phyloP scores from a whole-genome alignment of 805 yeast species.

The Candida parachauliodes region DNA sequence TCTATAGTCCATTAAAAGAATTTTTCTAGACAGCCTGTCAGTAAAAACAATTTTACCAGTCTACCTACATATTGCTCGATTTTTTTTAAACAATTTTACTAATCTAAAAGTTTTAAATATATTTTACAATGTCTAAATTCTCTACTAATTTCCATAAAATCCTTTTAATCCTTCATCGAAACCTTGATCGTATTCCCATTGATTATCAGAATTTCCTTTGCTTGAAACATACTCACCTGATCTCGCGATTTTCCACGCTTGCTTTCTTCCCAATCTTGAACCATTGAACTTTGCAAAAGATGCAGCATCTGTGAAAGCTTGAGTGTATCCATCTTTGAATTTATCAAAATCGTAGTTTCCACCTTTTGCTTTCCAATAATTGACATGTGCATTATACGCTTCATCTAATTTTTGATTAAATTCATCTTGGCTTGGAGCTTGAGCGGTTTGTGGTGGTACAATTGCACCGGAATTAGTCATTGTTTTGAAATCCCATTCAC shows the following conservation, averaged over 20 bases:
- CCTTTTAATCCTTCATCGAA: slow-evolving; percentile 58
- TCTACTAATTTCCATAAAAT: slow-evolving; percentile 22
- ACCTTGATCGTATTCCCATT: slow-evolving; percentile 94
- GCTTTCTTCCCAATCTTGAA: slow-evolving; percentile 68
- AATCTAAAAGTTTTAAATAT: too few species aligned
- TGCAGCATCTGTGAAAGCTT: slow-evolving; percentile 72
- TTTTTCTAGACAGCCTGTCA: too few species aligned
- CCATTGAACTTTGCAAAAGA: slow-evolving; percentile 67
- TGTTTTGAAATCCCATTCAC: slow-evolving; percentile 91
- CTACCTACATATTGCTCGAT: too few species aligned
- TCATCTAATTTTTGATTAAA: slow-evolving; percentile 38
- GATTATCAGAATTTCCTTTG: slow-evolving; percentile 52
- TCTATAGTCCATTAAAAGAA: too few species aligned
- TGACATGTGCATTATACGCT: slow-evolving; percentile 44
- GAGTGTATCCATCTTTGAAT: slow-evolving; percentile 70
- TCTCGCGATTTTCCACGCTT: slow-evolving; percentile 67
- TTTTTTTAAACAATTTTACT: too few species aligned
- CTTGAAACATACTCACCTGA: slow-evolving; percentile 53
- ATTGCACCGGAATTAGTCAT: slow-evolving; percentile 63
- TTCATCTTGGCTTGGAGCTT: slow-evolving; percentile 38
- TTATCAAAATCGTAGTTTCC: slow-evolving; percentile 73
- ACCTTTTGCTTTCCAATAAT: slow-evolving; percentile 58
- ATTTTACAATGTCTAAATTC: too few species aligned
- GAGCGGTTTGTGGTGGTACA: slow-evolving; percentile 16
- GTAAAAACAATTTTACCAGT: too few species aligned